phyloP scores from a whole-genome alignment of 495 filamentous ascomycete species.

The Hyaloscypha hepaticicola region DNA sequence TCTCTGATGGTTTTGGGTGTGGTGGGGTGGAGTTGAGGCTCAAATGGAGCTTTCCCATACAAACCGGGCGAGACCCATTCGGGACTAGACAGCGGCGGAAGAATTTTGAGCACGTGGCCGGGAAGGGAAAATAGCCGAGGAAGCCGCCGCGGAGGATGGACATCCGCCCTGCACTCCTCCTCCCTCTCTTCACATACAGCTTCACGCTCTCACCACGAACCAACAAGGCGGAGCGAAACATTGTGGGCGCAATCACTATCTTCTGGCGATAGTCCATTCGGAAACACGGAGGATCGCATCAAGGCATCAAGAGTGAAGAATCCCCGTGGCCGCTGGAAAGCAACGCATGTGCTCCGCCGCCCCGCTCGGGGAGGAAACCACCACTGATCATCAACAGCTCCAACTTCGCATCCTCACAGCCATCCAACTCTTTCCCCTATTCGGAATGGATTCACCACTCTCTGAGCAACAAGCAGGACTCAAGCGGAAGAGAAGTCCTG shows the following conservation, averaged over 20 bases:
- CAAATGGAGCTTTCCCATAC: neutral
- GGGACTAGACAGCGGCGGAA: neutral
- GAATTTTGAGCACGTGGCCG: neutral
- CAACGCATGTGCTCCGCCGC: too few relatives aligned
- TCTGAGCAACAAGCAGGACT: constrained; percentile 4
- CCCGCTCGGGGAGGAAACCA: neutral
- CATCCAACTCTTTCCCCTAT: neutral
- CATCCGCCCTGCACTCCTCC: constrained; percentile 8
- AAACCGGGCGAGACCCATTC: neutral
- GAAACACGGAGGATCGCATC: too few relatives aligned
- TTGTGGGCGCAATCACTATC: too few relatives aligned
- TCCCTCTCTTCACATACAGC: neutral
- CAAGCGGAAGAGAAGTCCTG: constrained; percentile 26
- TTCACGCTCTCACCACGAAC: neutral
- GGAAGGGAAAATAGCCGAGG: neutral
- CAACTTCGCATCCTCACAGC: too few relatives aligned
- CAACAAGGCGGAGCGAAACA: too few relatives aligned
- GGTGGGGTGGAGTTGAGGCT: constrained; percentile 19
- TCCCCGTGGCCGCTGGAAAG: neutral
- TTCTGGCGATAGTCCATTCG: too few relatives aligned
- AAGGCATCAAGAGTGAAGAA: neutral
- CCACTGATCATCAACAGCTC: neutral
- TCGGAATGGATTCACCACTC: constrained; percentile 20
- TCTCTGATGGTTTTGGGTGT: neutral
- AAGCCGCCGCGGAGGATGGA: constrained; percentile 15